Evolutionary conservation across 2,329 filamentous ascomycete genomes (phyloP).

Genomic region (Penicillium sp.): DNA sequence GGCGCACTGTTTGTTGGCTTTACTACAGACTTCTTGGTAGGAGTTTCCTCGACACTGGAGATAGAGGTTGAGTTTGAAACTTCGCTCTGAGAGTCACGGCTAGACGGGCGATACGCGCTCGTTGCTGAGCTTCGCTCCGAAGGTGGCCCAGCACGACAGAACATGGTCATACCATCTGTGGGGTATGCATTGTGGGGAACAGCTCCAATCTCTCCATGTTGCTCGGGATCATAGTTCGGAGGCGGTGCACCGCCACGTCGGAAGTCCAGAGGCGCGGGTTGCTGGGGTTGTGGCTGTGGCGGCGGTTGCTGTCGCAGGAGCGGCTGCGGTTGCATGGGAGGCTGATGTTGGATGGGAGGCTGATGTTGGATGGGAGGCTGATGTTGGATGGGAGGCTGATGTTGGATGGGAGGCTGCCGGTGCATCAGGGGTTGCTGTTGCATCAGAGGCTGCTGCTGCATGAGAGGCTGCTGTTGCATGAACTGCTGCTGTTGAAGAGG

Average conservation of each 20-base stretch:
- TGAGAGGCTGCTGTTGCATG: slow-evolving; percentile 2
- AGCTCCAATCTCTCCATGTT: slow-evolving; percentile 63
- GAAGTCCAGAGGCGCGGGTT: slow-evolving; percentile 39
- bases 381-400: slow-evolving; percentile 6
- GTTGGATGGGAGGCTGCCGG: not conserved
- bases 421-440: slow-evolving; percentile 36
- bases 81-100: slow-evolving; percentile 85
- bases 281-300: slow-evolving; percentile 21
- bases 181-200: slow-evolving; percentile 93
- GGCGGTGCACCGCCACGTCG: slow-evolving; percentile 42
- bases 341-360: not conserved
- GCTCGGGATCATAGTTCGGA: slow-evolving; percentile 54
- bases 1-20: slow-evolving; percentile 54
- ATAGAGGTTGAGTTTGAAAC: slow-evolving; percentile 86
- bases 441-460: slow-evolving; percentile 35
- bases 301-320: not conserved
- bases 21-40: slow-evolving; percentile 68
- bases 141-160: slow-evolving; percentile 74
- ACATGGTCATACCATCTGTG: slow-evolving; percentile 94
- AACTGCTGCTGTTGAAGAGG: slow-evolving; percentile 20
- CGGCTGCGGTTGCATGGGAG: not conserved
- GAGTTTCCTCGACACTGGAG: slow-evolving; percentile 73
- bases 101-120: slow-evolving; percentile 71
- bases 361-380: slow-evolving; percentile 18
- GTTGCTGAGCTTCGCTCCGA: slow-evolving; percentile 68